A percentile compares a stretch with the other conserved stretches of the same genome.
phyloP scores from a whole-genome alignment of 306 rosid genomes.

The Cyclanthera cordifolia region DNA sequence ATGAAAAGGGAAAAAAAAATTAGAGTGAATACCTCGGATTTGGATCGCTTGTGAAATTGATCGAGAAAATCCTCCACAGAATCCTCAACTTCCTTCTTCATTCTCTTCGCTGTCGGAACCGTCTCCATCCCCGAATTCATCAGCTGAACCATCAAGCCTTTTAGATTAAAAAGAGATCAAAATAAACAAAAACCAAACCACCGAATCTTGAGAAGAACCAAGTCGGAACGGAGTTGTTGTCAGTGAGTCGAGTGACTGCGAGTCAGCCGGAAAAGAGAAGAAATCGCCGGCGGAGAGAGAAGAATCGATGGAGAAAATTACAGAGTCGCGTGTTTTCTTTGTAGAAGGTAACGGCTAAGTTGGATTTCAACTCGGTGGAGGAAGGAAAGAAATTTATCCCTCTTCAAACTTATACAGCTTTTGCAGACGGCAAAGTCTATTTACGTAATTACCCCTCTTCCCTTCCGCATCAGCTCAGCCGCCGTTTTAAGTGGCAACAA shows the following conservation, averaged over 20 bases:
- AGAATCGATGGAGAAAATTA: background rate
- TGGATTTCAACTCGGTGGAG: slow-evolving; percentile 8
- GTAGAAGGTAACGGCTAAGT: slow-evolving; percentile 12
- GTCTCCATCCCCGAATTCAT: slow-evolving; percentile 42
- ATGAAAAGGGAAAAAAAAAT: background rate
- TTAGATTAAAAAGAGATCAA: background rate
- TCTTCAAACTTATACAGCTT: slow-evolving; percentile 7
- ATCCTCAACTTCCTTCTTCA: slow-evolving; percentile 69
- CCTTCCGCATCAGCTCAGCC: background rate
- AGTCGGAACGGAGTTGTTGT: background rate
- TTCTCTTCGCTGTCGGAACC: slow-evolving; percentile 27
- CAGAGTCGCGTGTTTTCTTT: background rate
- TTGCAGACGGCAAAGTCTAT: background rate
- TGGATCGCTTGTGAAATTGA: slow-evolving; percentile 53
- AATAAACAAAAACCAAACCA: background rate
- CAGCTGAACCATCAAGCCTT: slow-evolving; percentile 37
- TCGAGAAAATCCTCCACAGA: slow-evolving; percentile 40
- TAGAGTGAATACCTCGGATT: slow-evolving; percentile 35
- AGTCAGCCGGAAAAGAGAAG: background rate
- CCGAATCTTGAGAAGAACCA: background rate
- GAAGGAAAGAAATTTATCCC: background rate
- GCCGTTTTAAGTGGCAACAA: too few relatives aligned
- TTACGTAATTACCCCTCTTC: background rate
- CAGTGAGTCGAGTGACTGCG: background rate
- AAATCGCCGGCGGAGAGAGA: background rate